phyloP scores from a whole-genome alignment of 2,329 filamentous ascomycete genomes.

The Amphichorda felina region DNA sequence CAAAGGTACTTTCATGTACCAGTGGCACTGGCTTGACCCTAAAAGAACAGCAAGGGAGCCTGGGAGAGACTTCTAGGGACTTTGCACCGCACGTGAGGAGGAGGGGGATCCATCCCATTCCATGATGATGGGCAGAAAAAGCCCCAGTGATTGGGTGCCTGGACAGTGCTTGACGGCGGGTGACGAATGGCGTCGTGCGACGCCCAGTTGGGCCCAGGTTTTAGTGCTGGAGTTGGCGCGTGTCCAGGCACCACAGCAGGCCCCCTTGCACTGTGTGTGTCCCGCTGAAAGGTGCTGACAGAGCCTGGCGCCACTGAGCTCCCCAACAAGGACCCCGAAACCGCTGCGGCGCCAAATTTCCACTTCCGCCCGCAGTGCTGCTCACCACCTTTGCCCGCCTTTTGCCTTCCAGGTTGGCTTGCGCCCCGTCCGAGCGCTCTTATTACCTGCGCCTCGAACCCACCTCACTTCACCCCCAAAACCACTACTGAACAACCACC shows the following conservation, averaged over 20 bases:
- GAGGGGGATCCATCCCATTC: conserved; percentile 3
- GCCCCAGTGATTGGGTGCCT: conserved; percentile 1
- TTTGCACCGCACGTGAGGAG: no score
- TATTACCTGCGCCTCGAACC: conserved; percentile 2
- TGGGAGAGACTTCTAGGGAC: background rate
- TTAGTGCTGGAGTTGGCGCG: conserved; percentile 1
- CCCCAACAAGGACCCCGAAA: no score
- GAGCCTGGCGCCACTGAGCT: background rate
- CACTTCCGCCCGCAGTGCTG: no score
- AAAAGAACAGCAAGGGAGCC: no score
- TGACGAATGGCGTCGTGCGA: conserved; percentile 3
- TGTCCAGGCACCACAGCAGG: no score
- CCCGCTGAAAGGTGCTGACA: background rate
- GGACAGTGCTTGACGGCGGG: background rate
- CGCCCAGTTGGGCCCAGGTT: background rate
- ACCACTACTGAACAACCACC: conserved; percentile 1
- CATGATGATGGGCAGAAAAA: conserved; percentile 2
- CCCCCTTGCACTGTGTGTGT: no score
- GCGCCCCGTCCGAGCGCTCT: background rate
- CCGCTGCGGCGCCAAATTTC: no score
- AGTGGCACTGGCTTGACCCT: no score
- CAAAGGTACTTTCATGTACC: no score
- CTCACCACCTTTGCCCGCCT: background rate
- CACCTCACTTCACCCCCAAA: conserved; percentile 3
- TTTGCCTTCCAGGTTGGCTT: background rate